Percentiles rank a stretch among this genome's conserved stretches.
Evolutionary conservation across 2,329 filamentous ascomycete species (phyloP).

Genomic region (Tolypocladium amazonense): DNA sequence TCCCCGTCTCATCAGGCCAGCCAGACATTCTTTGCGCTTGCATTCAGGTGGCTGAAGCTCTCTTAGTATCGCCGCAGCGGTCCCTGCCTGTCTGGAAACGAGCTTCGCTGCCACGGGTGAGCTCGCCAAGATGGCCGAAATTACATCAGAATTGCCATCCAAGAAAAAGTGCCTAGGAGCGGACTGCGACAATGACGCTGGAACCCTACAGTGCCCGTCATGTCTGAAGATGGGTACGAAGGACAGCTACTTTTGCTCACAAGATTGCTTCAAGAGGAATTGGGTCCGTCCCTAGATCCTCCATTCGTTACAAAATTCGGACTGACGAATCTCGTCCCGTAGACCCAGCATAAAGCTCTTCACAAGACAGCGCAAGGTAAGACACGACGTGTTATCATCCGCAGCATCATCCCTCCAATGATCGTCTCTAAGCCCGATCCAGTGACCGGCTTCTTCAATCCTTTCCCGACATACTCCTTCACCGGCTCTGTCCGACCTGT

Average conservation of each 20-base stretch:
- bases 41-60: not conserved
- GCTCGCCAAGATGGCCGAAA: not conserved
- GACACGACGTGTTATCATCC: constrained; percentile 63
- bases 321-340: constrained; percentile 5
- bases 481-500: constrained; percentile 76
- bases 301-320: no score
- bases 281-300: constrained; percentile 55
- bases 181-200: constrained; percentile 80
- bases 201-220: constrained; percentile 82
- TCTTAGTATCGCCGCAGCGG: not conserved
- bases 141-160: constrained; percentile 4
- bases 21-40: not conserved
- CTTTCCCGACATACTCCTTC: constrained; percentile 79
- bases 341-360: constrained; percentile 48
- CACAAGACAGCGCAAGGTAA: constrained; percentile 58
- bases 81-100: not conserved
- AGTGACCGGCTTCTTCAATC: constrained; percentile 84
- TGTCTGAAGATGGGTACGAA: constrained; percentile 81
- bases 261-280: constrained; percentile 98
- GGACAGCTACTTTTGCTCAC: constrained; percentile 93
- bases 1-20: not conserved
- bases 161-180: constrained; percentile 68
- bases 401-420: constrained; percentile 64
- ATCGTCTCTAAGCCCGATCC: constrained; percentile 76
- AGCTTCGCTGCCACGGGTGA: not conserved